Conservation (phyloP, 2,329 filamentous ascomycete genomes). For the Paracoccidioides brasiliensis region DNA sequence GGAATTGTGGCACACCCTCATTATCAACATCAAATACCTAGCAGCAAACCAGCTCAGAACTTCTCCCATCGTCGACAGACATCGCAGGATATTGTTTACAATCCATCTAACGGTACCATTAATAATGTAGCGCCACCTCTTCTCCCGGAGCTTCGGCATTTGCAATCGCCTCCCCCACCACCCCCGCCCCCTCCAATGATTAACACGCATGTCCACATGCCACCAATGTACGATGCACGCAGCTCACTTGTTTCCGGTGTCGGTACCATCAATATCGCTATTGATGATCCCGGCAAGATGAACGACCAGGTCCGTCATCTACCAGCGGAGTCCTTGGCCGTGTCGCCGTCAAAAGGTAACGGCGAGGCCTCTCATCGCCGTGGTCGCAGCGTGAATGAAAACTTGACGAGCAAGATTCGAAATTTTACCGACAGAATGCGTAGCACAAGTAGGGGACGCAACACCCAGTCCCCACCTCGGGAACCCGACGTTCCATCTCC, state of each 20-base stretch:
- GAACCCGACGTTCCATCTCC: conserved; percentile 14
- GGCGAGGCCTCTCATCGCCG: conserved; percentile 30
- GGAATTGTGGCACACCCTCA: conserved; percentile 29
- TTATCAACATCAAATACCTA: conserved; percentile 29
- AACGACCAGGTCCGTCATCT: conserved; percentile 20
- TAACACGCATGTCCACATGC: conserved; percentile 3
- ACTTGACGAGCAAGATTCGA: conserved; percentile 40
- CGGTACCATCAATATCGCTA: conserved; percentile 28
- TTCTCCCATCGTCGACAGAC: conserved; percentile 21
- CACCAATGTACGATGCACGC: conserved; percentile 10
- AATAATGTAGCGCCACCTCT: conserved; percentile 31
- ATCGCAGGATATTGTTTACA: conserved; percentile 13
- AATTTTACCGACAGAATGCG: conserved; percentile 48
- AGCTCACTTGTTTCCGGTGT: conserved; percentile 24
- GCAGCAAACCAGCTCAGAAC: conserved; percentile 22
- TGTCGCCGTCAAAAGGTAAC: conserved; percentile 26
- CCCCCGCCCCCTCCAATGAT: conserved; percentile 23
- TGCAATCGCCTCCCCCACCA: conserved; percentile 41
- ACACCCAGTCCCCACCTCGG: conserved; percentile 31
- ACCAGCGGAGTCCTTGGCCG: conserved; percentile 17
- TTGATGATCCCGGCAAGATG: conserved; percentile 19
- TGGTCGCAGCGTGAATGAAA: conserved; percentile 45
- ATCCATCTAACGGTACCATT: conserved; percentile 4
- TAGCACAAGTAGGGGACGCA: conserved; percentile 41
- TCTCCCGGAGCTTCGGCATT: conserved; percentile 49